Evolutionary conservation across 768 basidiomycete genomes (phyloP).

Genomic region (Leccinum variicolor): DNA sequence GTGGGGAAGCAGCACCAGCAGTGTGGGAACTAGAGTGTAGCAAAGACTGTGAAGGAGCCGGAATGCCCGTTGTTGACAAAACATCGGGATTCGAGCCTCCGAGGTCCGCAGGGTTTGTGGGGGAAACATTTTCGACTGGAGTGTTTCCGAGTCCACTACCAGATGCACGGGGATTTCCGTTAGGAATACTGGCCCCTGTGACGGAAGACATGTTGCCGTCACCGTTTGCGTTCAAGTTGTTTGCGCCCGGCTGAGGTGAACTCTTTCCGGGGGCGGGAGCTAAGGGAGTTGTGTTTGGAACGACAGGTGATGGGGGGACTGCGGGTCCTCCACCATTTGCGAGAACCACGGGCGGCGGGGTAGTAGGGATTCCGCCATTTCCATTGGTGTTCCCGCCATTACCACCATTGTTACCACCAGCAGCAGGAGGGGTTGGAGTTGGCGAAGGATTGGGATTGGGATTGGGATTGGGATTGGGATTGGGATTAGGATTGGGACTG

Average conservation of each 20-base stretch:
- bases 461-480: not conserved
- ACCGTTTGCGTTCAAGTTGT: not conserved
- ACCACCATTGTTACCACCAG: not conserved
- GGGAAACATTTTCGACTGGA: not conserved
- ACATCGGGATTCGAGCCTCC: not conserved
- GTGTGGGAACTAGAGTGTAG: slow-evolving; percentile 8
- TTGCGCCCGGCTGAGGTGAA: not conserved
- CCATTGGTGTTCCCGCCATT: not conserved
- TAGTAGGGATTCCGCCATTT: not conserved
- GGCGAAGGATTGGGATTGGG: not conserved
- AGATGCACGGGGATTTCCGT: not conserved
- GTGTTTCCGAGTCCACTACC: not conserved
- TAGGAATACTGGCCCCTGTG: not conserved
- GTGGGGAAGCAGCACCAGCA: slow-evolving; percentile 12
- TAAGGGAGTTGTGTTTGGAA: not conserved
- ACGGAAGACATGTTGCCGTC: not conserved
- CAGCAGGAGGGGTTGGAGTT: not conserved
- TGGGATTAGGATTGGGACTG: slow-evolving; percentile 1
- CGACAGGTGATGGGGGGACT: not conserved
- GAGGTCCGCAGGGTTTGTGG: not conserved
- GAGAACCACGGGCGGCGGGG: not conserved
- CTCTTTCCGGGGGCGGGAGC: not conserved
- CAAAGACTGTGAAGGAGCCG: slow-evolving; percentile 3
- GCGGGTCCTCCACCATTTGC: not conserved
- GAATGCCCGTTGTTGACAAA: not conserved